Evolutionary conservation across 2,329 filamentous ascomycete species (phyloP).

Genomic region (Botrytis aclada): DNA sequence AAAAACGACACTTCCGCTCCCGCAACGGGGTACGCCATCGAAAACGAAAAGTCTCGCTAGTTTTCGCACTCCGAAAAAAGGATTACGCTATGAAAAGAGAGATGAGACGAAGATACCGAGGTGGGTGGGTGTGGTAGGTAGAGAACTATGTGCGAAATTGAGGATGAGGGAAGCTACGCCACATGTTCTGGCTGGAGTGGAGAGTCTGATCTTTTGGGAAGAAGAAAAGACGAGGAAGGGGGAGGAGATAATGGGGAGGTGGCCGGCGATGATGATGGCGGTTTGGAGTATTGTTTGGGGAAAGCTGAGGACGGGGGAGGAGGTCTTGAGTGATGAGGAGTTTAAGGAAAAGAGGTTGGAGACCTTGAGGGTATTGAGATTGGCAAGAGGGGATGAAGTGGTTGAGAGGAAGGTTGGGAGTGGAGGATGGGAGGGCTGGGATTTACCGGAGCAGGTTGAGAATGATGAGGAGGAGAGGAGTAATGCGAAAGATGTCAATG

Average conservation of each 20-base stretch:
- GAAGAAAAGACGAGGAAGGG: slow-evolving; percentile 11
- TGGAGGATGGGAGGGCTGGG: slow-evolving; percentile 53
- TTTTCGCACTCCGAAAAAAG: slow-evolving; percentile 35
- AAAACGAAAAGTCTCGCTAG: slow-evolving; percentile 45
- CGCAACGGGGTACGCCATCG: slow-evolving; percentile 42
- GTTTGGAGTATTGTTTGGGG: slow-evolving; percentile 59
- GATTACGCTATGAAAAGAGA: slow-evolving; percentile 26
- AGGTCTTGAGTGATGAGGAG: slow-evolving; percentile 38
- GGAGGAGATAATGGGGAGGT: slow-evolving; percentile 45
- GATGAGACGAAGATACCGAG: slow-evolving; percentile 44
- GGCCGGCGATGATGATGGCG: slow-evolving; percentile 56
- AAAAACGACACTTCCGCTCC: not conserved
- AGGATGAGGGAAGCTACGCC: slow-evolving; percentile 61
- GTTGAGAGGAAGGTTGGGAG: slow-evolving; percentile 42
- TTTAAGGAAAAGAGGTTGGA: slow-evolving; percentile 48
- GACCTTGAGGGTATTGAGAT: slow-evolving; percentile 45
- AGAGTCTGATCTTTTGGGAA: slow-evolving; percentile 44
- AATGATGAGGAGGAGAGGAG: slow-evolving; percentile 49
- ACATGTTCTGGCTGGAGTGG: slow-evolving; percentile 72
- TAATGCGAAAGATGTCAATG: slow-evolving; percentile 55
- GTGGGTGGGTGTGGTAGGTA: slow-evolving; percentile 69
- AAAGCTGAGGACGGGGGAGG: slow-evolving; percentile 41
- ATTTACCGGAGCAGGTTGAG: slow-evolving; percentile 42
- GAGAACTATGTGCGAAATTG: slow-evolving; percentile 62
- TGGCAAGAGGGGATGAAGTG: slow-evolving; percentile 43